These are phyloP conservation scores for Lyophyllum semitale DNA, from an alignment of 768 basidiomycete species.

Conservation along the genomic window DNA sequence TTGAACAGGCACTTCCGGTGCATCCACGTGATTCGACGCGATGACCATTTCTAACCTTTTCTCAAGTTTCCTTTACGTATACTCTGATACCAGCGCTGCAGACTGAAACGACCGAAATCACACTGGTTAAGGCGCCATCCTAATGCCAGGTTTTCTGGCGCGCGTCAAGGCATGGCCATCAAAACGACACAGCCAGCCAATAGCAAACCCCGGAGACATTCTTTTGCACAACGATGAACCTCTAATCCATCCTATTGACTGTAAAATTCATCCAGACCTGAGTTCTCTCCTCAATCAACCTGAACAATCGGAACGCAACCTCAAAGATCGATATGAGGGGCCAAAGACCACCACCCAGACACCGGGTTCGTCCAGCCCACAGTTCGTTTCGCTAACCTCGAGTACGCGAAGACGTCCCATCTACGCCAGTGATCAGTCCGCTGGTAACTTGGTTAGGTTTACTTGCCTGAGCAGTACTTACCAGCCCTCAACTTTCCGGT, in stretches of 20 bases:
- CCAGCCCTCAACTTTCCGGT: neutral
- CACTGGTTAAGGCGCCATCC: neutral
- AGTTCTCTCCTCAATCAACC: slow-evolving; percentile 27
- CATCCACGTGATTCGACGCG: no score
- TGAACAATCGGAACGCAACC: slow-evolving; percentile 11
- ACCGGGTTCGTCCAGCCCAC: neutral
- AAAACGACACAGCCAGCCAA: neutral
- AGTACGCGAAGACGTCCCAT: slow-evolving; percentile 12
- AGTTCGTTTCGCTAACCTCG: slow-evolving; percentile 13
- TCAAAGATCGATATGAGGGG: neutral
- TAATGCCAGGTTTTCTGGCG: slow-evolving; percentile 11
- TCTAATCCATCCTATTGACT: slow-evolving; percentile 14
- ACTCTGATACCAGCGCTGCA: no score
- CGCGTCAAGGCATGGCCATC: slow-evolving; percentile 8
- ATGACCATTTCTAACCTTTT: no score
- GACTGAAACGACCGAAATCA: neutral
- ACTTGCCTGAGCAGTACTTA: neutral
- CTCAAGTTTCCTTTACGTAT: no score
- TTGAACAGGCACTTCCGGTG: no score
- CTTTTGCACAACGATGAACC: neutral
- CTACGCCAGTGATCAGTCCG: slow-evolving; percentile 6
- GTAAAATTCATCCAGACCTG: slow-evolving; percentile 41
- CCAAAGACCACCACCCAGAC: neutral
- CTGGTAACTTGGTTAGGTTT: neutral
- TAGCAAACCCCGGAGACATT: neutral